A percentile compares a stretch with the other conserved stretches of the same genome.
Evolutionary conservation across 2,329 filamentous ascomycete genomes (phyloP).

Genomic region (Xylaria sp.): DNA sequence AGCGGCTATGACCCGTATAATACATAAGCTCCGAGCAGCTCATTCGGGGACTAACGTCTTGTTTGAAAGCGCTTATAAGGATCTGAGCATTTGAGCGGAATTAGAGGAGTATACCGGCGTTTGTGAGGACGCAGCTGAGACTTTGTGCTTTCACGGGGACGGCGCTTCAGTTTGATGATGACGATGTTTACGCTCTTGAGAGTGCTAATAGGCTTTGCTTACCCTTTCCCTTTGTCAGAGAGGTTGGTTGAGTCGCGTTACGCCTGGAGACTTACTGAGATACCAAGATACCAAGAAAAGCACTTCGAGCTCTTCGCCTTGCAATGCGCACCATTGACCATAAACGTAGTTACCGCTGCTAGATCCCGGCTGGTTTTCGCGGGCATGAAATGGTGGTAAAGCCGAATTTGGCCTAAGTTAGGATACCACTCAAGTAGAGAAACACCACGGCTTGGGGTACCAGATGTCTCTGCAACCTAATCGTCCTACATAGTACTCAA

Average conservation of each 20-base stretch:
- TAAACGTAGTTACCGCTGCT: not conserved
- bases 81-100: slow-evolving; percentile 18
- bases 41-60: slow-evolving; percentile 10
- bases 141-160: slow-evolving; percentile 12
- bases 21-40: slow-evolving; percentile 9
- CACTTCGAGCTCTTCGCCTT: slow-evolving; percentile 8
- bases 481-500: too few relatives aligned
- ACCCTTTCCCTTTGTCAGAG: not conserved
- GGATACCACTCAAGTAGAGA: not conserved
- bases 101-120: slow-evolving; percentile 16
- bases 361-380: not conserved
- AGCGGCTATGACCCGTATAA: slow-evolving; percentile 2
- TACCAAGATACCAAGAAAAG: slow-evolving; percentile 19
- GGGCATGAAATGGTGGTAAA: not conserved
- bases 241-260: slow-evolving; percentile 8
- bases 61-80: slow-evolving; percentile 20
- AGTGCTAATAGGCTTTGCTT: slow-evolving; percentile 6
- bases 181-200: slow-evolving; percentile 9
- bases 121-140: slow-evolving; percentile 6
- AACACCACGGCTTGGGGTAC: too few relatives aligned
- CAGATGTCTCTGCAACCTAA: too few relatives aligned
- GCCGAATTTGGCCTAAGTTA: not conserved
- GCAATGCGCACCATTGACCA: slow-evolving; percentile 1
- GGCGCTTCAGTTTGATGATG: slow-evolving; percentile 11
- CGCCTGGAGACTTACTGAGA: slow-evolving; percentile 6